These are phyloP conservation scores for Chlamydomonas reinhardtii DNA, from an alignment of 163 green algal species.

Conservation along the genomic window DNA sequence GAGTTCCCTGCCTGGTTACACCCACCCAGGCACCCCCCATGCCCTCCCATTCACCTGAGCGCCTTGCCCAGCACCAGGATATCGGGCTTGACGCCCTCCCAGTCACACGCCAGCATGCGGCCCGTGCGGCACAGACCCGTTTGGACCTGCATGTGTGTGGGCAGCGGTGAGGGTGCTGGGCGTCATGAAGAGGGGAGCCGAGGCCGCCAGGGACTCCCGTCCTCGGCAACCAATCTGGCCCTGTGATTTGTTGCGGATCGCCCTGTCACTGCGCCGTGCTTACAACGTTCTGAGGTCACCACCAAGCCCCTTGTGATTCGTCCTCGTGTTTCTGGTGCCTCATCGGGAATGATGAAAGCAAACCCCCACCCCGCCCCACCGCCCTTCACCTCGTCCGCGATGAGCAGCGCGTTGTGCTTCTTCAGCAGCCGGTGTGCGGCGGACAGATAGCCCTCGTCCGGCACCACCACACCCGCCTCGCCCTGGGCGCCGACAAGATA, in stretches of 20 bases:
- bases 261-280: no score
- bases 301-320: no score
- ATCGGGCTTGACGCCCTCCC: constrained; percentile 85
- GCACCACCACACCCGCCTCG: constrained; percentile 94
- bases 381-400: constrained; percentile 89
- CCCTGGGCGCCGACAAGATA: constrained; percentile 65
- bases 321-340: no score
- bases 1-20: no score
- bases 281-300: no score
- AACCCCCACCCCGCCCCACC: no score
- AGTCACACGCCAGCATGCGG: constrained; percentile 86
- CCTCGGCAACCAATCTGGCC: no score
- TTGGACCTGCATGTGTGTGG: constrained; percentile 60
- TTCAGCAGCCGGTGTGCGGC: constrained; percentile 76
- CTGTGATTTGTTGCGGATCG: no score
- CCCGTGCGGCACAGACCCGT: constrained; percentile 83
- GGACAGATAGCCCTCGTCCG: constrained; percentile 86
- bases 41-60: constrained; percentile 88
- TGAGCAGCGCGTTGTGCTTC: constrained; percentile 92
- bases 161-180: background rate
- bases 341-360: no score
- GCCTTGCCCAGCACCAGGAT: constrained; percentile 95
- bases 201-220: no score
- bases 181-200: no score
- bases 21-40: no score